Base-by-base conservation (phyloP, 768 basidiomycete genomes). In the Tylopilus subfusipes region DNA sequence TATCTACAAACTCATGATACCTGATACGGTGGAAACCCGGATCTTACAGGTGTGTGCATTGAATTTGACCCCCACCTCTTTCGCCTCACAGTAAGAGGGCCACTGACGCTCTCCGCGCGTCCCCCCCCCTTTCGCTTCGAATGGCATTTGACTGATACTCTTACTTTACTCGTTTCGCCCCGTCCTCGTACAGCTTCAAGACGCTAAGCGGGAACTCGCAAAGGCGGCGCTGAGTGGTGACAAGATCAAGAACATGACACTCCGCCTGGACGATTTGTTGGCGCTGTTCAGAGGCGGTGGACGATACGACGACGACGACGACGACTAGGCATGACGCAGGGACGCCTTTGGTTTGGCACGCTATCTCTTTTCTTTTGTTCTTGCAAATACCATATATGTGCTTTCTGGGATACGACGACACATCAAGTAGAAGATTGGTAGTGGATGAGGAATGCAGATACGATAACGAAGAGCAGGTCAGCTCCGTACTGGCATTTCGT, bases 1-100 rank as follows among this genome's bases (percentile, higher is more conserved):
- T 64, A 95, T 93, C 58, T 90, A 84, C 76, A 93, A 93, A 72
- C 81, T 98, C 29, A 92, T 87, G 61, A 86, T 98, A 52, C 84
- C 87, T 39, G 77, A 83, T 25, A 93, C 92, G 2, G 90, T 97
- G 9, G 94, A 96, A 64, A 84, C 92, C 63, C 85, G 94, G 44
- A 93, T 96, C 57, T 73, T 95, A 31, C 75, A 74, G 61, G 89
- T 90, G 75, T 59, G 36, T 31, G 31, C 22, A n/a, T n/a, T n/a
- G n/a, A n/a, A n/a, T 8, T 58, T 42, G 13, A 42, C 24, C 34
- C 43, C n/a, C 5, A 12, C 47, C 6, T 3, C 27, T 29, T 21
- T 39, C 38, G 21, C n/a, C 11, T 14, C 16, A 2, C 31, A 29
- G 27, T 29, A 9, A 8, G 11, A 10, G 22, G 11, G 8, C 31